Percentiles rank a stretch among this genome's conserved stretches.
phyloP scores from a whole-genome alignment of 2,329 filamentous ascomycete genomes.

The Ascochyta clinopodiicola region DNA sequence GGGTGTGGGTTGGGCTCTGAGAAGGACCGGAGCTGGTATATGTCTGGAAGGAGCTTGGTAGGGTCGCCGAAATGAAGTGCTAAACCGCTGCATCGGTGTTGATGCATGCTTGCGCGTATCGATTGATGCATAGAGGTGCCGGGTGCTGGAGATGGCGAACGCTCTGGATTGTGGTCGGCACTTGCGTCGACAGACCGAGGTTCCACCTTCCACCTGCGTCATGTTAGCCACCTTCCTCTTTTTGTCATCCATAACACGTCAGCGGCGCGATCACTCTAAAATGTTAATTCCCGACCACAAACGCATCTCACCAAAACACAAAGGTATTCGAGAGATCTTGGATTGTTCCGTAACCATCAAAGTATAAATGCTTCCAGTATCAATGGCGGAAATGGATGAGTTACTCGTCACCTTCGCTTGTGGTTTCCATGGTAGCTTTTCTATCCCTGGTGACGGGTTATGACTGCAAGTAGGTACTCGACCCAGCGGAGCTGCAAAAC shows the following conservation, averaged over 20 bases:
- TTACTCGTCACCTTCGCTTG: no score
- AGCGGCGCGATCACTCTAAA: neutral
- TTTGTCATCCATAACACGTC: neutral
- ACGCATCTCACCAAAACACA: neutral
- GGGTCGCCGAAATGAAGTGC: neutral
- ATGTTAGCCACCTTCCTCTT: neutral
- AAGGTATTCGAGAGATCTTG: no score
- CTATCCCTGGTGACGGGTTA: no score
- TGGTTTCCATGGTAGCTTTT: no score
- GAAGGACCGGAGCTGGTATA: no score
- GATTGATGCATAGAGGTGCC: neutral
- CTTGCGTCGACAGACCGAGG: neutral
- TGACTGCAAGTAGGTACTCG: no score
- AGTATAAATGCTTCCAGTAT: no score
- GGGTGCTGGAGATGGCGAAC: neutral
- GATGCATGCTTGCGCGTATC: neutral
- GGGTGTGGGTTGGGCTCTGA: neutral
- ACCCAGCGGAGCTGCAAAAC: no score
- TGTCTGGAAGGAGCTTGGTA: no score
- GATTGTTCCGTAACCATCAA: no score
- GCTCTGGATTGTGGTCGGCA: neutral
- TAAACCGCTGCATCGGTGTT: neutral
- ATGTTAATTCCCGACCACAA: neutral
- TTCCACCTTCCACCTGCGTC: neutral
- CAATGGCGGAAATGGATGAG: no score